Evolutionary conservation across 2,329 filamentous ascomycete species (phyloP).

Genomic region (Davidsoniella eucalypti): DNA sequence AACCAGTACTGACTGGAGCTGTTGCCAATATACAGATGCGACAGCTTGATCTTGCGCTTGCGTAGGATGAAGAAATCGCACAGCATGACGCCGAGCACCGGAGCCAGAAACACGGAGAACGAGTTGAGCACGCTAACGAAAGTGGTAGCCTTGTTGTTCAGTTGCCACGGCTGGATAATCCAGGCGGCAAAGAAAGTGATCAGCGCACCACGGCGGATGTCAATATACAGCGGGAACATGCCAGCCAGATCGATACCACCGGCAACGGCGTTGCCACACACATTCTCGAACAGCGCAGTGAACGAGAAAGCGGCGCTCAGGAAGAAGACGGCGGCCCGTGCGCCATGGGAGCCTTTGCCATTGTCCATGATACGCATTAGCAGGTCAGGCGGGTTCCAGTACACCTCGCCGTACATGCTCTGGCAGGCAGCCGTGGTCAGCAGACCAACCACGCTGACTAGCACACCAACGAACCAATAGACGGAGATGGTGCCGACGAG

Average conservation of each 20-base stretch:
- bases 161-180: slow-evolving; percentile 19
- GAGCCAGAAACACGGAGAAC: slow-evolving; percentile 19
- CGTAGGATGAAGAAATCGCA: slow-evolving; percentile 20
- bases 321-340: slow-evolving; percentile 19
- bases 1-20: slow-evolving; percentile 24
- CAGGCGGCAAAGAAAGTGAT: slow-evolving; percentile 16
- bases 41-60: slow-evolving; percentile 21
- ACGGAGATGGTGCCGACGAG: slow-evolving; percentile 17
- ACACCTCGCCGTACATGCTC: slow-evolving; percentile 14
- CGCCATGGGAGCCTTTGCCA: slow-evolving; percentile 14
- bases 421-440: slow-evolving; percentile 18
- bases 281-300: slow-evolving; percentile 18
- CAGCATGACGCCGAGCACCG: slow-evolving; percentile 19
- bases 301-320: slow-evolving; percentile 17
- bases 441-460: slow-evolving; percentile 17
- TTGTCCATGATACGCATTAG: slow-evolving; percentile 17
- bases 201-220: slow-evolving; percentile 18
- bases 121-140: slow-evolving; percentile 18
- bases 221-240: slow-evolving; percentile 17
- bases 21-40: slow-evolving; percentile 21
- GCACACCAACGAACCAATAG: slow-evolving; percentile 18
- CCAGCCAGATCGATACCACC: slow-evolving; percentile 19
- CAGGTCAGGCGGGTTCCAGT: slow-evolving; percentile 13
- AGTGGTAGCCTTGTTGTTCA: slow-evolving; percentile 18
- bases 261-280: slow-evolving; percentile 18